Evolutionary conservation across 192 early-diverging fungal genomes (phyloP), one percentile per base, ranked within the genome.

Genomic region (Fimicolochytrium jonesii): DNA sequence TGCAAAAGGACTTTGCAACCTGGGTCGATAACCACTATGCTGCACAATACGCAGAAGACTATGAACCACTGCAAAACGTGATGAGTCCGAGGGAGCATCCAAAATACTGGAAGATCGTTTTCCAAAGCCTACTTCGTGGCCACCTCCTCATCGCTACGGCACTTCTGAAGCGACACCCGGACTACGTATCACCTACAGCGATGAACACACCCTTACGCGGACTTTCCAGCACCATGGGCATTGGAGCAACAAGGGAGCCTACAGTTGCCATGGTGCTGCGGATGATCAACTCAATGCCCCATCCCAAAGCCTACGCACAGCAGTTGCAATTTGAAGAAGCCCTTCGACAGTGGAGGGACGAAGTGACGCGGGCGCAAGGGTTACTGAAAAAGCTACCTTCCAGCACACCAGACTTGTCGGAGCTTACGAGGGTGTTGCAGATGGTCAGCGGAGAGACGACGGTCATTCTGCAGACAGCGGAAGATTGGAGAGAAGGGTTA

Each of bases 401-500:
- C 6, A 28, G 13, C 13, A 26, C 37, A 33, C 11, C 20, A 7
- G 56, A 50, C 49, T 7, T 6, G 18, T 4, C 41, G 44, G 29
- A 65, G 37, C 36, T 70, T 32, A 22, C 3, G 6, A 7, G 18
- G 34, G 43, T 45, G 2, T 61, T 72, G 28, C 25, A 11, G 6
- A 56, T 72, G 7, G 44, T 72, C 13, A 30, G 26, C 7, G 70
- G 70, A 28, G 42, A 62, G 34, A 52, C 60, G 23, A 9, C 6
- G 7, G 48, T 51, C 32, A 66, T 72, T 33, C 15, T 34, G 23
- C 23, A 61, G 1, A 30, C 32, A 6, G 56, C 70, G 15, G 18
- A 18, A 17, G 47, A 35, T 22, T 72, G 70, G 70, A 36, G 39
- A 11, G 70, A 72, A 44, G 59, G 53, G 6, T 9, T 72, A 18